Base-by-base conservation (phyloP, 805 yeast genomes). In the Lipomyces mesembrius region DNA sequence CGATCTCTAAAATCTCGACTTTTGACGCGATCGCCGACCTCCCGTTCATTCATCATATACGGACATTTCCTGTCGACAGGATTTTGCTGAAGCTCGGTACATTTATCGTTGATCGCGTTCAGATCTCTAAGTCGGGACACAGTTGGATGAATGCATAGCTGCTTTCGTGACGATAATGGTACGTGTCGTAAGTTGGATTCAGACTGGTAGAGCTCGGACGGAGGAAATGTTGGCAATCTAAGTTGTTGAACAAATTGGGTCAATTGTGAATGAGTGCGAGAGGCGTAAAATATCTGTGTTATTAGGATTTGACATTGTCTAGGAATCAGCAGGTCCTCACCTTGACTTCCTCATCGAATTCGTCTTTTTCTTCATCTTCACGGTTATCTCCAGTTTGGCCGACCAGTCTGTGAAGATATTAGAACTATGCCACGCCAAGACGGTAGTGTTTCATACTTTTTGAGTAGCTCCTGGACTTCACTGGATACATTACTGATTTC, bases 231-330 rank as follows among this genome's bases (percentile, higher is more conserved):
- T 0, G 96, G 86, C 29, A 89, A 74, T 56, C 81, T 75, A 51
- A 93, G 77, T 72, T 94, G 97, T 17, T 85, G 83, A 0, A 92
- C 85, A 74, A 93, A 90, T 74, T 93, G 98, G 49, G 82, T 81
- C 57, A 93, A 79, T 75, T 93, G 98, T 0, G 97, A 91, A 74
- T 93, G 98, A 0, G 98, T 93, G 77, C 98, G 81, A 1, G 97
- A 91, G 0, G 96, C 83, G 74, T 87, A 92, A 71, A 78, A 85
- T 1, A 93, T 85, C 71, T 87, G 34, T 7, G 39, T 49, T 3
- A 22, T 12, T 4, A 53, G 34, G 9, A 29, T 52, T 52, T 14
- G 20, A 14, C 17, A 49, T 58, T 37, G 20, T 37, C 32, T 46
- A 20, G 39, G 39, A 2, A 57, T 11, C 34, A 52, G 34, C n/a